Conservation (phyloP, 768 basidiomycete genomes). For the Mycena latifolia region DNA sequence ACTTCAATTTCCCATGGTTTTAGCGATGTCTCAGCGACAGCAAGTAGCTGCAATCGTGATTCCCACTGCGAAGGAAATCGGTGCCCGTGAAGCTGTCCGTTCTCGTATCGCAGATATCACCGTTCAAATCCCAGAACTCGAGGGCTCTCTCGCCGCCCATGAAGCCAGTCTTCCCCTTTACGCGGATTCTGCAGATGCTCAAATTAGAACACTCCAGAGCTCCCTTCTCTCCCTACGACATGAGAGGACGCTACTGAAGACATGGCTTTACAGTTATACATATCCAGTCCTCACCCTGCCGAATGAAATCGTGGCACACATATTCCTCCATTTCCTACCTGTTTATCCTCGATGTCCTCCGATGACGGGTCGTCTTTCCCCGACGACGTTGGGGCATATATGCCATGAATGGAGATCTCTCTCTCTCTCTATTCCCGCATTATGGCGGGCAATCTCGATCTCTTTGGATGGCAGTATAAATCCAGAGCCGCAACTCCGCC, state of each 20-base stretch:
- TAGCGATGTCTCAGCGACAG: too few species aligned
- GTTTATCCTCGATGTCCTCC: background rate
- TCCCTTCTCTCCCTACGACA: background rate
- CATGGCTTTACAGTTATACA: background rate
- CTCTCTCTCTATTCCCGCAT: background rate
- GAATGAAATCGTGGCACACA: conserved; percentile 5
- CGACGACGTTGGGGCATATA: background rate
- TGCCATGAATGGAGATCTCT: conserved; percentile 10
- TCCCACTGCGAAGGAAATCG: background rate
- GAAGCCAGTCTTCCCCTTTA: too few species aligned
- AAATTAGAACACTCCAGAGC: too few species aligned
- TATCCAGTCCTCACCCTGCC: conserved; percentile 13
- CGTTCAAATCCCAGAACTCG: background rate
- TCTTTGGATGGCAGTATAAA: background rate
- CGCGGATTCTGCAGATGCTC: too few species aligned
- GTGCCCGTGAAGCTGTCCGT: background rate
- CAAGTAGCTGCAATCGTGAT: too few species aligned
- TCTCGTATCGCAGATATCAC: background rate
- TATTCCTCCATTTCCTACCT: conserved; percentile 6
- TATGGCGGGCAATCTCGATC: conserved; percentile 5
- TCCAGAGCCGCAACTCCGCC: background rate
- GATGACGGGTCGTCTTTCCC: background rate
- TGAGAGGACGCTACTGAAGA: background rate
- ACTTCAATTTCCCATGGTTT: too few species aligned
- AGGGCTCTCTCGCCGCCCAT: too few species aligned